Base-by-base conservation (phyloP, 2,329 filamentous ascomycete genomes). In the Pseudogymnoascus sp. region DNA sequence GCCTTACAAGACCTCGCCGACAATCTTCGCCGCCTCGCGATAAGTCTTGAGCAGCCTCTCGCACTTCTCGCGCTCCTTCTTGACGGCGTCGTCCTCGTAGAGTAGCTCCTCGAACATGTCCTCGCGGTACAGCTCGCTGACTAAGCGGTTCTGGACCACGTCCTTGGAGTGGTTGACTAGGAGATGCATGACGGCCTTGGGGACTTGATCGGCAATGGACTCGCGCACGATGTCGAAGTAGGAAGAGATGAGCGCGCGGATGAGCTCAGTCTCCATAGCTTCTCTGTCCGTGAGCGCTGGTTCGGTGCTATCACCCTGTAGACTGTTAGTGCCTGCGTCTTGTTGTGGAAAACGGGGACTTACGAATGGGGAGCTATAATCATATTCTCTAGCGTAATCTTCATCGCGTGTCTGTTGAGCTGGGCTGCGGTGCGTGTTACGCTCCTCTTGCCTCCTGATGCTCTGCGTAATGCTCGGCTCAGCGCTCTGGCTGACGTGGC, bases 201-300 rank as follows among this genome's bases (percentile, higher is more conserved):
- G 94, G 9, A 99, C 94, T 77, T 97, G 93, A 73, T 99, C 94
- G 47, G 93, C 93, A 69, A 97, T 96, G n/a, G 91, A 93, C 76
- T 99, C 94, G 65, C 94, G 90, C 54, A 99, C 94, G 70, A 99
- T 99, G 74, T 96, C 96, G 81, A 99, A 99, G 80, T 99, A 99
- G 1, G 92, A 97, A 33, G 90, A 96, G 74, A 99, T 99, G 61
- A 99, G 84, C 54, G 92, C 90, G 54, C 93, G 89, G 73, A 99
- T 99, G 39, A 99, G 86, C 76, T 99, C 94, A 8, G 94, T 97
- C 77, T 99, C 94, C 79, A 99, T 89, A 47, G 92, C 89, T 77
- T 99, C 94, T 59, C 94, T 90, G 68, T 99, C 94, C 0, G 92
- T 97, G 70, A 99, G 84, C 61, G 90, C 91, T 35, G 92, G 92